Evolutionary conservation across 495 filamentous ascomycete genomes (phyloP).

Genomic region (Apodospora peruviana): DNA sequence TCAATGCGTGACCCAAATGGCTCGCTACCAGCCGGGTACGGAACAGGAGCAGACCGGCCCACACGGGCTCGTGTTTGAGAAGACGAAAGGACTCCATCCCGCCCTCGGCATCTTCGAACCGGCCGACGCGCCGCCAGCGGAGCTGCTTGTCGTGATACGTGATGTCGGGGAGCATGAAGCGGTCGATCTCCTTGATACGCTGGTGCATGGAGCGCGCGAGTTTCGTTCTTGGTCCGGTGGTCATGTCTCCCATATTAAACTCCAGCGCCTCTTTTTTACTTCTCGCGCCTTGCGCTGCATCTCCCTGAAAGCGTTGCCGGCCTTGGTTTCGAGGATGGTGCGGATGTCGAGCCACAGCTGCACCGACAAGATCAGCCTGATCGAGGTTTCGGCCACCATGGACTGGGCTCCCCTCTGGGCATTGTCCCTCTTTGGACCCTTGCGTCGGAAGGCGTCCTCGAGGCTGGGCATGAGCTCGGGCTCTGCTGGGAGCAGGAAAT

Average conservation of each 20-base stretch:
- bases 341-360: constrained; percentile 1
- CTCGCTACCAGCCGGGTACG: neutral
- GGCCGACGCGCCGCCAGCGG: neutral
- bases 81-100: no score
- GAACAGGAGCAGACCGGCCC: neutral
- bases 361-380: neutral
- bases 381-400: neutral
- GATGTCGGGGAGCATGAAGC: neutral
- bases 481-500: neutral
- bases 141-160: neutral
- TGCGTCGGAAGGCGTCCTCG: no score
- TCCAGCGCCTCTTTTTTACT: no score
- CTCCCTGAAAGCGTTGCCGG: neutral
- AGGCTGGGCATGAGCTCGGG: no score
- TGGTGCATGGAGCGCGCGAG: no score
- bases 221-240: no score
- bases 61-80: neutral
- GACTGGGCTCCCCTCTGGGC: neutral
- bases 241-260: no score
- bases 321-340: neutral
- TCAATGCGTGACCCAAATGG: neutral
- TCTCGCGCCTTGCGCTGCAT: neutral
- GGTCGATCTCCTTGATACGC: neutral
- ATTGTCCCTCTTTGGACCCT: no score
- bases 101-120: neutral